Evolutionary conservation across 129 eudicot genomes (phyloP).

Genomic region (Centrapalus pauciflorus): DNA sequence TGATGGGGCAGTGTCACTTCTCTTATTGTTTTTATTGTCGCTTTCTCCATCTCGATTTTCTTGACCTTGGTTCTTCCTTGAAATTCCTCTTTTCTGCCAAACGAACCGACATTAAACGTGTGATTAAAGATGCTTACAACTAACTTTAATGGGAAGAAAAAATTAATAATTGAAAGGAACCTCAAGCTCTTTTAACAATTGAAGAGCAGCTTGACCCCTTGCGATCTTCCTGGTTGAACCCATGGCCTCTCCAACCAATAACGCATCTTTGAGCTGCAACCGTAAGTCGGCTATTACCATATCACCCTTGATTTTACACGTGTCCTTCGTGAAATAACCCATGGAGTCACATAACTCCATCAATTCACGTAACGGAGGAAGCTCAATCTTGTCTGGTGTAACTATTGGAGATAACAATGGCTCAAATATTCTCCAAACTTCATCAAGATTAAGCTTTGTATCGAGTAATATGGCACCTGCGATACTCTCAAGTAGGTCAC

Average conservation of each 20-base stretch:
- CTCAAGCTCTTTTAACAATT: constrained; percentile 61
- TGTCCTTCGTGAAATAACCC: constrained; percentile 66
- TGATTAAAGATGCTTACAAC: not conserved
- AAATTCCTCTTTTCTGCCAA: constrained; percentile 61
- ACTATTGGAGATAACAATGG: constrained; percentile 84
- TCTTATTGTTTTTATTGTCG: not conserved
- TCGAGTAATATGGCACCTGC: constrained; percentile 86
- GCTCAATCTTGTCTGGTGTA: constrained; percentile 88
- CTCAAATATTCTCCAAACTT: constrained; percentile 75
- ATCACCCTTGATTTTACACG: constrained; percentile 33
- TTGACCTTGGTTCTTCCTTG: constrained; percentile 37
- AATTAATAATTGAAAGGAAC: constrained; percentile 5
- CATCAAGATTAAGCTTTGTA: constrained; percentile 58
- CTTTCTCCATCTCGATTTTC: constrained; percentile 14
- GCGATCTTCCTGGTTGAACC: constrained; percentile 64
- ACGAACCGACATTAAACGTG: not conserved
- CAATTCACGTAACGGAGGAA: constrained; percentile 80
- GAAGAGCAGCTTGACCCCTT: constrained; percentile 79
- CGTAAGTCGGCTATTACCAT: constrained; percentile 42
- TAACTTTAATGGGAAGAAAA: not conserved
- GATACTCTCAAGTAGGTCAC: constrained; percentile 88
- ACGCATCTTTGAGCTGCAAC: constrained; percentile 63
- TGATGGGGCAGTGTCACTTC: constrained; percentile 8
- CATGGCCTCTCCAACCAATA: constrained; percentile 49
- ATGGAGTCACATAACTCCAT: constrained; percentile 75